phyloP scores from a whole-genome alignment of 2,329 filamentous ascomycete species.

The Pezicula radicicola region DNA sequence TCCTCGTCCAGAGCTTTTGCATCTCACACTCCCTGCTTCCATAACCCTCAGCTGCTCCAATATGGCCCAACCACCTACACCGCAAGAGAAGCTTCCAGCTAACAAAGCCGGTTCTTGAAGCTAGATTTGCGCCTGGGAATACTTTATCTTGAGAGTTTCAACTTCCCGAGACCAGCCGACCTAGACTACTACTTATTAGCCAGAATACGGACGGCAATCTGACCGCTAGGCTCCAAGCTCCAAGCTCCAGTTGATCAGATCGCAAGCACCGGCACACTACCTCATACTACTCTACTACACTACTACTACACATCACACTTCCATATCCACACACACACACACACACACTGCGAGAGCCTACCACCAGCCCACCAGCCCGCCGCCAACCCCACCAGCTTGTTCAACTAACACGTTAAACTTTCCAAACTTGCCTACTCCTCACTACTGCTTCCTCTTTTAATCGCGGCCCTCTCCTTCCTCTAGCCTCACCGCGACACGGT shows the following conservation, averaged over 20 bases:
- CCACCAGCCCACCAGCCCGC: background rate
- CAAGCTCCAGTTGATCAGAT: constrained; percentile 4
- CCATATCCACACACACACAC: too few relatives aligned
- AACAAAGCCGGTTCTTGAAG: constrained; percentile 2
- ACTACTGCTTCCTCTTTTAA: background rate
- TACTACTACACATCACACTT: too few relatives aligned
- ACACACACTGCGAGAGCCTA: background rate
- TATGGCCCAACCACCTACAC: background rate
- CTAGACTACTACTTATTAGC: background rate
- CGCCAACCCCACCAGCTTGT: background rate
- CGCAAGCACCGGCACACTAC: constrained; percentile 2
- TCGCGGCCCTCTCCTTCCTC: background rate
- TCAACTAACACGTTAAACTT: constrained; percentile 5
- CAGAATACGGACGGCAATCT: constrained; percentile 18
- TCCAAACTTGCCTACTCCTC: constrained; percentile 2
- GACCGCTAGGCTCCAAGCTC: constrained; percentile 10
- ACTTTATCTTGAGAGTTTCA: constrained; percentile 25
- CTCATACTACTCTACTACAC: background rate
- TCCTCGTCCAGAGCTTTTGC: too few relatives aligned
- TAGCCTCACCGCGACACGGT: background rate
- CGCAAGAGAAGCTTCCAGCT: constrained; percentile 2
- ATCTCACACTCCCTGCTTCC: too few relatives aligned
- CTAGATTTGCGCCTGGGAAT: background rate
- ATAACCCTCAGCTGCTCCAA: too few relatives aligned
- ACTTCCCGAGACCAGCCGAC: constrained; percentile 24